phyloP scores from a whole-genome alignment of 2,329 filamentous ascomycete genomes.

The Diaporthe sp. region DNA sequence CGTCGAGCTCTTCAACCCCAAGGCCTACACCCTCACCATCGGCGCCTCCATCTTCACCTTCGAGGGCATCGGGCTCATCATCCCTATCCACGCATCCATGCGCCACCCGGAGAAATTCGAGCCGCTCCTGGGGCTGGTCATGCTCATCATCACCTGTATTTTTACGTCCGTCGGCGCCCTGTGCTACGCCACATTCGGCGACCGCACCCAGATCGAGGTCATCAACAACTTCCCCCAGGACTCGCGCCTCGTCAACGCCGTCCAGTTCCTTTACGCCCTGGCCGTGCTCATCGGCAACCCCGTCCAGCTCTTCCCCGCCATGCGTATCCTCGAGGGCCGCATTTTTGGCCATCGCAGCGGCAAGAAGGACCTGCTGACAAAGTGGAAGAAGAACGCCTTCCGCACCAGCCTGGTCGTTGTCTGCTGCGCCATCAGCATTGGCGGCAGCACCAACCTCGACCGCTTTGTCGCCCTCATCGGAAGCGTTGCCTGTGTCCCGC shows the following conservation, averaged over 20 bases:
- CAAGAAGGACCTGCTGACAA: slow-evolving; percentile 74
- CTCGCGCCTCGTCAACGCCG: slow-evolving; percentile 79
- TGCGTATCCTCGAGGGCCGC: slow-evolving; percentile 78
- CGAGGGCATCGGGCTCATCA: slow-evolving; percentile 82
- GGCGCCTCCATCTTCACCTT: slow-evolving; percentile 84
- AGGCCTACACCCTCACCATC: slow-evolving; percentile 77
- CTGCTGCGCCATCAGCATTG: slow-evolving; percentile 72
- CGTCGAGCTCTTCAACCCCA: slow-evolving; percentile 79
- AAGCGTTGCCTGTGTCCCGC: slow-evolving; percentile 79
- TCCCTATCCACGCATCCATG: slow-evolving; percentile 84
- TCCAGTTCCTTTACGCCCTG: slow-evolving; percentile 81
- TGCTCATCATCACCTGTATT: slow-evolving; percentile 80
- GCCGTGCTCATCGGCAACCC: slow-evolving; percentile 81
- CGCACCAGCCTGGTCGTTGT: slow-evolving; percentile 68
- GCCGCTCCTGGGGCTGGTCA: slow-evolving; percentile 75
- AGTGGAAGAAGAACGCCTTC: slow-evolving; percentile 84
- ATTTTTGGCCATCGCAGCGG: slow-evolving; percentile 78
- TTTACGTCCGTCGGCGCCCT: slow-evolving; percentile 81
- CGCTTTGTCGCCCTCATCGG: slow-evolving; percentile 83
- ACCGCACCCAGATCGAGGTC: slow-evolving; percentile 78
- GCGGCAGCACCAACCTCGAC: slow-evolving; percentile 78
- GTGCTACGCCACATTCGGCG: slow-evolving; percentile 81
- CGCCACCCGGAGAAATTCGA: slow-evolving; percentile 77
- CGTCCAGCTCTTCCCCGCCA: slow-evolving; percentile 81
- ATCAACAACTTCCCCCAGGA: slow-evolving; percentile 82